phyloP scores from a whole-genome alignment of 257 asterid species.

The Anisodus tanguticus region DNA sequence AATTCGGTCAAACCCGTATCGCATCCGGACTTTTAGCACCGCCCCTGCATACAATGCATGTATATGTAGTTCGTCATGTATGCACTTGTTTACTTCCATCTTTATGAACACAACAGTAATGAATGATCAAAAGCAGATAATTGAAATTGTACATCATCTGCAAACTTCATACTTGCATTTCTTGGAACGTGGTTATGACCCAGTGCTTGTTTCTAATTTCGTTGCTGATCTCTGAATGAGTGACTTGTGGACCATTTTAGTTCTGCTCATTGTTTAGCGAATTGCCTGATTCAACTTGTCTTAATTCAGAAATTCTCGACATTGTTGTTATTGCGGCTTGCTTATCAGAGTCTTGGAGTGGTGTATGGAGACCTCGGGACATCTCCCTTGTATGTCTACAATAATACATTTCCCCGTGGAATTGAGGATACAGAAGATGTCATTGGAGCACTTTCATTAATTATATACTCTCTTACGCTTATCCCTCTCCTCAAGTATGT shows the following conservation, averaged over 20 bases:
- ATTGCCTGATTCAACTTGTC: constrained; percentile 15
- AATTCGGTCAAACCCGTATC: too few relatives aligned
- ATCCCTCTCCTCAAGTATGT: constrained; percentile 97
- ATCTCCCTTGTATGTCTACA: constrained; percentile 94
- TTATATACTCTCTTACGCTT: constrained; percentile 93
- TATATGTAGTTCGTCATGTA: neutral
- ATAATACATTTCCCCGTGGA: constrained; percentile 87
- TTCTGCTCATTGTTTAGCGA: neutral
- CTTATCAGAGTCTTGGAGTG: constrained; percentile 74
- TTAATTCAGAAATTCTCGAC: constrained; percentile 18
- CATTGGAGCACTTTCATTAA: constrained; percentile 91
- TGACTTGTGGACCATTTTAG: neutral
- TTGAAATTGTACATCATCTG: neutral
- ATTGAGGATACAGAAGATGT: constrained; percentile 79
- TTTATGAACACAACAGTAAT: neutral
- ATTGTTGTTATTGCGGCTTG: constrained; percentile 29
- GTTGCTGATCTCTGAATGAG: neutral
- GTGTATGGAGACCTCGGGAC: constrained; percentile 99
- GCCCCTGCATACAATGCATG: neutral
- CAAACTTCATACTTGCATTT: neutral
- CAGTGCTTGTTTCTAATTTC: neutral
- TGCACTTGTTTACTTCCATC: constrained; percentile 19
- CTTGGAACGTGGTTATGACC: neutral
- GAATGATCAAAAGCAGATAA: neutral
- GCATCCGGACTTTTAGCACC: too few relatives aligned